A percentile compares a stretch with the other conserved stretches of the same genome.
Evolutionary conservation across 257 asterid species (phyloP).

Genomic region (Solanum dulcamara): DNA sequence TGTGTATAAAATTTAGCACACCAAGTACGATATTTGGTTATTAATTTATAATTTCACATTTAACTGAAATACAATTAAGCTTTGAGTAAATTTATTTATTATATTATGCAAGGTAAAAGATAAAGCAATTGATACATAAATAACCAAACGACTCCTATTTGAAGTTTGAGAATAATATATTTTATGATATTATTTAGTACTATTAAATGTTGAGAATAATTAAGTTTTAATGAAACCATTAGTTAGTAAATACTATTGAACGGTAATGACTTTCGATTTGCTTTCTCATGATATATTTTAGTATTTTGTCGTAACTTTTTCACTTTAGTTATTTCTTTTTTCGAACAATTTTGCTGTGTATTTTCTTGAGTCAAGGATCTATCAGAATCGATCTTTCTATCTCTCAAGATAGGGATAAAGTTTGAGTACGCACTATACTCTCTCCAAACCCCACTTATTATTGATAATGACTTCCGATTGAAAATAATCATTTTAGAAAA

Average conservation of each 20-base stretch:
- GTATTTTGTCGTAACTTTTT: neutral
- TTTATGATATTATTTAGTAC: neutral
- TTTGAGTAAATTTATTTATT: neutral
- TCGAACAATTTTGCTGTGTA: rapidly evolving
- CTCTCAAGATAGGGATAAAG: neutral
- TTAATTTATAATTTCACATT: too few species aligned
- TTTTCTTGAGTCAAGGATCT: rapidly evolving
- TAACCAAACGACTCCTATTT: neutral
- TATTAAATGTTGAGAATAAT: neutral
- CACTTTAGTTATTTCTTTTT: neutral
- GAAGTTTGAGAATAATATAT: neutral
- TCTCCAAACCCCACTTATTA: too few species aligned
- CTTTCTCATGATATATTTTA: neutral
- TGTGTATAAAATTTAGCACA: neutral
- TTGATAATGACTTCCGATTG: neutral
- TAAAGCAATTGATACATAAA: neutral
- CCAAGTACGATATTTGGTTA: neutral
- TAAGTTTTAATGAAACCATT: neutral
- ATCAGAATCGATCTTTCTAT: rapidly evolving
- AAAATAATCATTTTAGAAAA: neutral
- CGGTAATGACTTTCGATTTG: neutral
- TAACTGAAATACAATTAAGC: neutral
- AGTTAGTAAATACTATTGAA: neutral
- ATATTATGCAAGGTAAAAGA: neutral
- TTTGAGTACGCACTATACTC: too few species aligned